Conservation (phyloP, 306 rosid genomes). For the Vigna radiata region DNA sequence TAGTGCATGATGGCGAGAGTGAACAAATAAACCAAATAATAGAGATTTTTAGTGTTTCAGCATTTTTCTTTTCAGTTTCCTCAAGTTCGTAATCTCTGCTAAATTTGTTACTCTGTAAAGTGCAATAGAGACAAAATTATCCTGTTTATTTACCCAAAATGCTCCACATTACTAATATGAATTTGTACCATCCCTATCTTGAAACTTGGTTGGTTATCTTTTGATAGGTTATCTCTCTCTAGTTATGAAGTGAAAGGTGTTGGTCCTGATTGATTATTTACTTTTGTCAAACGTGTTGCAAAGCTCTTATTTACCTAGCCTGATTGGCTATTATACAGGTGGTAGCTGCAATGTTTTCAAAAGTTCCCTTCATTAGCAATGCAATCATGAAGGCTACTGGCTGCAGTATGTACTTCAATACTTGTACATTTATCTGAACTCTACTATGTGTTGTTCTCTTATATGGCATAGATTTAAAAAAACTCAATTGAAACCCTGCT, state of each 20-base stretch:
- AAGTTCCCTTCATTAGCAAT: constrained; percentile 88
- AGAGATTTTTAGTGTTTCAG: too few species aligned
- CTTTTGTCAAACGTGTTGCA: not conserved
- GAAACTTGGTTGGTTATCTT: not conserved
- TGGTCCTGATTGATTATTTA: not conserved
- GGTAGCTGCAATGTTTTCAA: constrained; percentile 95
- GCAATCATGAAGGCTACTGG: constrained; percentile 92
- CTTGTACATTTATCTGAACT: constrained; percentile 17
- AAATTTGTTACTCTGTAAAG: not conserved
- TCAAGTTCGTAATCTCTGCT: too few species aligned
- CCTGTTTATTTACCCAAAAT: constrained; percentile 18
- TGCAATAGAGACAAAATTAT: not conserved
- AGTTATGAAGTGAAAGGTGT: not conserved
- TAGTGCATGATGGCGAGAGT: too few species aligned
- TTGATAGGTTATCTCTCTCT: not conserved
- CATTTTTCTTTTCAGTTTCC: too few species aligned
- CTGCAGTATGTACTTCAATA: constrained; percentile 62
- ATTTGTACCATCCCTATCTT: not conserved
- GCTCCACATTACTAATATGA: not conserved
- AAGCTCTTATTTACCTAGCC: constrained; percentile 20
- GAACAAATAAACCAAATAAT: too few species aligned
- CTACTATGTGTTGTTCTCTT: not conserved
- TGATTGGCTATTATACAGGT: constrained; percentile 64
- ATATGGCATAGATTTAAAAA: not conserved
- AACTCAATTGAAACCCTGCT: not conserved